phyloP scores from a whole-genome alignment of 2,329 filamentous ascomycete genomes.

The Botrytis aclada region DNA sequence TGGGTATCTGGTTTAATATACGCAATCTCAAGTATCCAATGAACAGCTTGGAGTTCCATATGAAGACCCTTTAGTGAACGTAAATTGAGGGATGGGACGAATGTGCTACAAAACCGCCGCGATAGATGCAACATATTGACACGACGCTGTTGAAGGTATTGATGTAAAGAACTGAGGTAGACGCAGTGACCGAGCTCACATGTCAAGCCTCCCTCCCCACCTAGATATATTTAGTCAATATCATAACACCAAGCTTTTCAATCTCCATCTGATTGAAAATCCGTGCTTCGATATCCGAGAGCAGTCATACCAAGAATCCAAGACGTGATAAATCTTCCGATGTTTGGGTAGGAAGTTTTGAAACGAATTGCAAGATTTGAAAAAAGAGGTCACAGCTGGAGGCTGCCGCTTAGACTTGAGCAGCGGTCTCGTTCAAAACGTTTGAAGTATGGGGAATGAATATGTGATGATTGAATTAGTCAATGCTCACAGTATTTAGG shows the following conservation, averaged over 20 bases:
- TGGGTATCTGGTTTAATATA: not conserved
- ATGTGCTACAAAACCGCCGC: not conserved
- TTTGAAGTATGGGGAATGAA: not conserved
- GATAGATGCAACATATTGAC: not conserved
- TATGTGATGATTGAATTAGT: not conserved
- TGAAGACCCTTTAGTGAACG: not conserved
- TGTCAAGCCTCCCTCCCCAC: not conserved
- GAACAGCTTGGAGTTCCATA: not conserved
- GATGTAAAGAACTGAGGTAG: not conserved
- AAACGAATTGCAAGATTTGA: not conserved
- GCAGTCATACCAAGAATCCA: not conserved
- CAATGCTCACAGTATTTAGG: not conserved
- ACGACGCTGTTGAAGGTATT: not conserved
- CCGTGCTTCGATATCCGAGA: not conserved
- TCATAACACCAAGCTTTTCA: not conserved
- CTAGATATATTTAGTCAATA: not conserved
- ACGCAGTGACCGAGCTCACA: not conserved
- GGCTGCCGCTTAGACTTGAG: not conserved
- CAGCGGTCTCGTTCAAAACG: not conserved
- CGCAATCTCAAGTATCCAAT: not conserved
- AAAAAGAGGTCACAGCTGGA: not conserved
- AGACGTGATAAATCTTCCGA: not conserved
- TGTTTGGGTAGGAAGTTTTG: not conserved
- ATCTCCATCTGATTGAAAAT: not conserved
- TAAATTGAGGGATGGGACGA: not conserved